Conservation (phyloP, 2,329 filamentous ascomycete species). For the Beauveria rudraprayagi region DNA sequence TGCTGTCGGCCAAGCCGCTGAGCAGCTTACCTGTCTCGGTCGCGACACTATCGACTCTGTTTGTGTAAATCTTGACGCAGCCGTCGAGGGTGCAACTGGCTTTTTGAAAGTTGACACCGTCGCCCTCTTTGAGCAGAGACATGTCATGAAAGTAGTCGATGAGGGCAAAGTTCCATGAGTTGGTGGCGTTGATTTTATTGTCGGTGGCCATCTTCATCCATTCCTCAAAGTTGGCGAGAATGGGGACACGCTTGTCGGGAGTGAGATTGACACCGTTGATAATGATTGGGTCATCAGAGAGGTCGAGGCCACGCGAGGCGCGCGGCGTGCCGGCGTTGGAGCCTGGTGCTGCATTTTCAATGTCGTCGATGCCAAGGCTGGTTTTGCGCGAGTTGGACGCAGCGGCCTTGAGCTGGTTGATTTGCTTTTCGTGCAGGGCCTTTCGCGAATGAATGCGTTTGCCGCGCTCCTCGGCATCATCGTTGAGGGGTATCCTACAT, state of each 20-base stretch:
- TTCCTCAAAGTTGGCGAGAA: constrained; percentile 96
- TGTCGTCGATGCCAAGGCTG: constrained; percentile 49
- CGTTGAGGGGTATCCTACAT: constrained; percentile 82
- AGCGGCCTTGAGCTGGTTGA: constrained; percentile 73
- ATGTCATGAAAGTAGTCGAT: constrained; percentile 99
- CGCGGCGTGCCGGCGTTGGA: constrained; percentile 48
- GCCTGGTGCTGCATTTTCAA: constrained; percentile 47
- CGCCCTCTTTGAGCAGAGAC: constrained; percentile 91
- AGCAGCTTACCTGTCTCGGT: constrained; percentile 94
- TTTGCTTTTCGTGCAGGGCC: constrained; percentile 80
- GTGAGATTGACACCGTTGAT: constrained; percentile 73
- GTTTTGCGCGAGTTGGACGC: constrained; percentile 61
- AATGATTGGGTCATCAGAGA: constrained; percentile 52
- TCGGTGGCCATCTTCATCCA: constrained; percentile 99
- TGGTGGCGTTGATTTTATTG: constrained; percentile 96
- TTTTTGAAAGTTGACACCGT: constrained; percentile 97
- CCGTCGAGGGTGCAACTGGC: constrained; percentile 95
- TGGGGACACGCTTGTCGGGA: constrained; percentile 90
- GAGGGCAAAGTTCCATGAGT: constrained; percentile 99
- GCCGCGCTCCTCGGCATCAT: constrained; percentile 88
- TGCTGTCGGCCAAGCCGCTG: constrained; percentile 85
- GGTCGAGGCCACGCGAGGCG: constrained; percentile 27
- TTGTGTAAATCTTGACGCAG: constrained; percentile 98
- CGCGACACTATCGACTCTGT: constrained; percentile 93
- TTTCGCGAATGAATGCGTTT: constrained; percentile 80